Evolutionary conservation across 2,329 filamentous ascomycete genomes (phyloP).

Genomic region (Aspergillus brunneoviolaceus): DNA sequence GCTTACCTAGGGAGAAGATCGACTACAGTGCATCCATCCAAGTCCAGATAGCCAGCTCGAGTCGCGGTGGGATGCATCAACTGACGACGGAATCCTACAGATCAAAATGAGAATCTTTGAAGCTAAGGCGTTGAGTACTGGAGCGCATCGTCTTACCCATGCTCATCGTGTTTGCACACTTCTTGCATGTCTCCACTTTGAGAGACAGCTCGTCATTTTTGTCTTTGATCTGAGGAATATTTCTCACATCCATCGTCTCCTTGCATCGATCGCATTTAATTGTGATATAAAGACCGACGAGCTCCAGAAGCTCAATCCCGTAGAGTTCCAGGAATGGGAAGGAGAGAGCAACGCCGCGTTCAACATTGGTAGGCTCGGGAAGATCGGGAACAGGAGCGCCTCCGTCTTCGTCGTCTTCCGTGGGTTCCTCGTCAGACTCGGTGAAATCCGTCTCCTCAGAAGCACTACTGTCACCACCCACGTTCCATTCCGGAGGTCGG

Average conservation of each 20-base stretch:
- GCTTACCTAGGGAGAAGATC: slow-evolving; percentile 70
- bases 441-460: slow-evolving; percentile 44
- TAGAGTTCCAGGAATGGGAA: slow-evolving; percentile 76
- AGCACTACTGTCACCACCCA: slow-evolving; percentile 34
- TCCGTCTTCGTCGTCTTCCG: slow-evolving; percentile 43
- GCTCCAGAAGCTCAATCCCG: slow-evolving; percentile 72
- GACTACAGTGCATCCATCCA: slow-evolving; percentile 69
- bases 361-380: slow-evolving; percentile 46
- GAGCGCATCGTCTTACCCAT: slow-evolving; percentile 36
- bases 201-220: slow-evolving; percentile 40
- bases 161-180: slow-evolving; percentile 53
- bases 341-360: slow-evolving; percentile 72
- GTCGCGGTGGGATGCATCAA: slow-evolving; percentile 71
- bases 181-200: slow-evolving; percentile 53
- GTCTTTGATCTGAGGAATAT: slow-evolving; percentile 57
- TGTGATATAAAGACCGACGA: slow-evolving; percentile 65
- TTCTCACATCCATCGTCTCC: slow-evolving; percentile 67
- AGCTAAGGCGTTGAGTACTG: not conserved
- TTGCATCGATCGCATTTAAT: slow-evolving; percentile 80
- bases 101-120: not conserved
- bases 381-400: slow-evolving; percentile 37
- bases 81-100: slow-evolving; percentile 60
- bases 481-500: slow-evolving; percentile 73
- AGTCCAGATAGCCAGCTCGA: slow-evolving; percentile 76
- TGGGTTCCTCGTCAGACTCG: slow-evolving; percentile 45